Conservation (phyloP, 1,139 yeast genomes). For the Yamadazyma siamensis region DNA sequence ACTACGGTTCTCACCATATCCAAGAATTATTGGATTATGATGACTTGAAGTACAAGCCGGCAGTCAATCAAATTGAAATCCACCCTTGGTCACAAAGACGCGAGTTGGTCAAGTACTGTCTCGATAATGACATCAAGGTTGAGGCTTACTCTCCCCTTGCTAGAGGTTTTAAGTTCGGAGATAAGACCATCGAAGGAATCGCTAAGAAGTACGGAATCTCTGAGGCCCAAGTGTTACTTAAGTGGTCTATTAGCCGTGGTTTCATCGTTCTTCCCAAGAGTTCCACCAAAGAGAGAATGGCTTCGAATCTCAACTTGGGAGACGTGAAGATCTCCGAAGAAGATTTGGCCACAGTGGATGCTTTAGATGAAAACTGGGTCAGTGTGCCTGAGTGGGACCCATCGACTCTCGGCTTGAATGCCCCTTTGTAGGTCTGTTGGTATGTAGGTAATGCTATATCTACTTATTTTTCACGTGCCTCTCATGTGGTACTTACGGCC, state of each 20-base stretch:
- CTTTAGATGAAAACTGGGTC: constrained; percentile 38
- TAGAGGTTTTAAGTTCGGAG: constrained; percentile 61
- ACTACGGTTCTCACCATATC: constrained; percentile 12
- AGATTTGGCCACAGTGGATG: constrained; percentile 49
- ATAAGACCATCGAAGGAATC: constrained; percentile 44
- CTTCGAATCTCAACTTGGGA: constrained; percentile 49
- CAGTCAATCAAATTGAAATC: constrained; percentile 66
- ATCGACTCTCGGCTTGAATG: too few relatives aligned
- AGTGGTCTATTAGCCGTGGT: constrained; percentile 71
- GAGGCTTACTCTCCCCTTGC: constrained; percentile 13
- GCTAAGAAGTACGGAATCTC: constrained; percentile 54
- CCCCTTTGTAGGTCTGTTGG: too few relatives aligned
- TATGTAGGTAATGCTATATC: too few relatives aligned
- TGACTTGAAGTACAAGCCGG: constrained; percentile 55
- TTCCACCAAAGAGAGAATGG: constrained; percentile 54
- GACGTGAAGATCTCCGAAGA: constrained; percentile 48
- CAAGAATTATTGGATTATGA: constrained; percentile 41
- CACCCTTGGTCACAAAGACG: constrained; percentile 48
- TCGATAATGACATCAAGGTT: constrained; percentile 12
- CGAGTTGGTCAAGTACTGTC: constrained; percentile 16
- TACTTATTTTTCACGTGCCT: too few relatives aligned
- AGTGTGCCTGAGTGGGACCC: too few relatives aligned
- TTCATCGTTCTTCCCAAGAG: constrained; percentile 73
- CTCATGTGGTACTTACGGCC: too few relatives aligned
- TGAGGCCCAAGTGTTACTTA: constrained; percentile 60